A percentile compares a stretch with the other conserved stretches of the same genome.
phyloP scores from a whole-genome alignment of 2,329 filamentous ascomycete genomes.

The Pseudocercospora musae region DNA sequence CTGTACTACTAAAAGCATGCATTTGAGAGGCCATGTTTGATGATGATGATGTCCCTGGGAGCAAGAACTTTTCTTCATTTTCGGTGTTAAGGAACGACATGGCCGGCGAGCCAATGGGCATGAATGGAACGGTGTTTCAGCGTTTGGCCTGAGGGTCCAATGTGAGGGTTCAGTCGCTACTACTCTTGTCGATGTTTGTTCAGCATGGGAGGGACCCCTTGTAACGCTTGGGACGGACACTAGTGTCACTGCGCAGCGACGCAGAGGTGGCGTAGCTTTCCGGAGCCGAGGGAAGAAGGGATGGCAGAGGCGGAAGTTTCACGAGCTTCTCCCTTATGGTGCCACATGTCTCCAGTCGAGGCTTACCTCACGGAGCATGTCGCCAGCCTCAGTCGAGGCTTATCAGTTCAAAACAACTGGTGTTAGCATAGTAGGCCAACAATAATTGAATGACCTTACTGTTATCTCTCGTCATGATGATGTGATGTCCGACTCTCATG shows the following conservation, averaged over 20 bases:
- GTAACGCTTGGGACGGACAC: background rate
- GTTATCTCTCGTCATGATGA: background rate
- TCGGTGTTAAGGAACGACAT: constrained; percentile 9
- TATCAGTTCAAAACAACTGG: constrained; percentile 3
- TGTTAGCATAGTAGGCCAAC: constrained; percentile 10
- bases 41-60: constrained; percentile 14
- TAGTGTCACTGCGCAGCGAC: background rate
- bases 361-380: constrained; percentile 6
- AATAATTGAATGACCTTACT: constrained; percentile 4
- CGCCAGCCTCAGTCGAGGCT: constrained; percentile 2
- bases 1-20: constrained; percentile 30
- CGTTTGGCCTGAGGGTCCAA: background rate
- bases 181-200: constrained; percentile 17
- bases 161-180: constrained; percentile 13
- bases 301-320: constrained; percentile 13
- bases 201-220: constrained; percentile 8
- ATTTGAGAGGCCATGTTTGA: constrained; percentile 19
- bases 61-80: constrained; percentile 6
- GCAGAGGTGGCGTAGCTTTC: background rate
- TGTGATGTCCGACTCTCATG: background rate
- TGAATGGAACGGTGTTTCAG: constrained; percentile 14
- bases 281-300: background rate
- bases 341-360: constrained; percentile 16
- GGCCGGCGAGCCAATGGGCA: constrained; percentile 21
- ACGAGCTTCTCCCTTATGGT: constrained; percentile 1